Conservation (phyloP, 257 asterid species). For the Anisodus acutangulus region DNA sequence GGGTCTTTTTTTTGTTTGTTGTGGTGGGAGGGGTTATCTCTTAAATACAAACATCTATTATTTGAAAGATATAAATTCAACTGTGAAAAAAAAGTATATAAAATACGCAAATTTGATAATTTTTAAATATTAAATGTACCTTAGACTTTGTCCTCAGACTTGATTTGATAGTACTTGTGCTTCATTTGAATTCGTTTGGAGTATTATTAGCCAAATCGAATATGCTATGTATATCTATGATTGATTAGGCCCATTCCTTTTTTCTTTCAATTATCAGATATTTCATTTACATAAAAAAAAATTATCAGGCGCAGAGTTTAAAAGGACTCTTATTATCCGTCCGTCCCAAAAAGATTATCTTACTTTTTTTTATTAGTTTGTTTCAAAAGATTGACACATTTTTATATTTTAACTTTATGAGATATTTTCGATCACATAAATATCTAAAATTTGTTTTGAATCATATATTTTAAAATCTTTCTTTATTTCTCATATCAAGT, state of each 20-base stretch:
- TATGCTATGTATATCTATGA: background rate
- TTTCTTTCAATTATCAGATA: background rate
- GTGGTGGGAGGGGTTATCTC: background rate
- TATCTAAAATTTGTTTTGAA: no score
- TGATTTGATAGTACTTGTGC: background rate
- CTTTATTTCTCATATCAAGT: no score
- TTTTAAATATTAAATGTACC: background rate
- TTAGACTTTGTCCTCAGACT: background rate
- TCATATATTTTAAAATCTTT: no score
- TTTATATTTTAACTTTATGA: no score
- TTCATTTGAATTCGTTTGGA: background rate
- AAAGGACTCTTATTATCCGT: no score
- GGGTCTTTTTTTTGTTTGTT: background rate
- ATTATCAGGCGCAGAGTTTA: background rate
- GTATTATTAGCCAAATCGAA: background rate
- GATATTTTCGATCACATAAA: no score
- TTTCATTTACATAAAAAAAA: background rate
- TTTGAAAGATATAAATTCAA: no score
- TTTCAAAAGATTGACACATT: no score
- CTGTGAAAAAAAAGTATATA: no score
- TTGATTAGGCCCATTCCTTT: background rate
- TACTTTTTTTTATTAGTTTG: no score
- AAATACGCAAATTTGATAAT: background rate
- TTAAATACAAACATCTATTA: background rate
- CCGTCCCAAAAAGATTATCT: no score